Percentiles rank a stretch among this genome's conserved stretches.
phyloP scores from a whole-genome alignment of 768 basidiomycete genomes.

The Leucocoprinus birnbaumii region DNA sequence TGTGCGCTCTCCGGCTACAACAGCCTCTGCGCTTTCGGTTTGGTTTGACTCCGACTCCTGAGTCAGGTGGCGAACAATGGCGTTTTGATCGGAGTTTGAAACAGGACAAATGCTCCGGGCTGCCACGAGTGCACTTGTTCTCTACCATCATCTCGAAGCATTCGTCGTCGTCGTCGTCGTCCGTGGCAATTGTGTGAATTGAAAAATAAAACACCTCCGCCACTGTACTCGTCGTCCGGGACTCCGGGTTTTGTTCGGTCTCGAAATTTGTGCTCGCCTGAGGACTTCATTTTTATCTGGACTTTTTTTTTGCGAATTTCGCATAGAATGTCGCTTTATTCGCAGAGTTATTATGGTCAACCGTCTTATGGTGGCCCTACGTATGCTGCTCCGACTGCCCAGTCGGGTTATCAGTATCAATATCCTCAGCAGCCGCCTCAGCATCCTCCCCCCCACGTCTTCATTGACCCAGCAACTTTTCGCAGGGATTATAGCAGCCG shows the following conservation, averaged over 20 bases:
- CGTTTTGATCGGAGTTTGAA: slow-evolving; percentile 16
- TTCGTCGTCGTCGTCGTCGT: slow-evolving; percentile 21
- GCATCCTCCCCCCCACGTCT: slow-evolving; percentile 29
- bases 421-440: slow-evolving; percentile 41
- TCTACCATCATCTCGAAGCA: slow-evolving; percentile 19
- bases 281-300: slow-evolving; percentile 17
- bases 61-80: slow-evolving; percentile 7
- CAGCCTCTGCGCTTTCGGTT: background rate
- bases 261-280: slow-evolving; percentile 13
- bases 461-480: slow-evolving; percentile 28
- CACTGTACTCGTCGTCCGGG: slow-evolving; percentile 18
- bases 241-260: slow-evolving; percentile 2
- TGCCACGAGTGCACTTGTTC: slow-evolving; percentile 10
- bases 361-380: slow-evolving; percentile 46
- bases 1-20: too few relatives aligned
- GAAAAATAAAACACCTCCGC: slow-evolving; percentile 34
- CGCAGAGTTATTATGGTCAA: slow-evolving; percentile 62
- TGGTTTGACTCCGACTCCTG: background rate
- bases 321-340: slow-evolving; percentile 54
- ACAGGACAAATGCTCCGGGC: slow-evolving; percentile 10
- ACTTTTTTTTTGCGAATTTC: slow-evolving; percentile 3
- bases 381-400: slow-evolving; percentile 27
- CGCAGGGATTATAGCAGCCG: slow-evolving; percentile 73
- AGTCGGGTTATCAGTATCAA: slow-evolving; percentile 25
- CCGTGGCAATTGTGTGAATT: slow-evolving; percentile 49